Conservation (phyloP, 371 early-diverging fungal species). For the Parasitella parasitica region DNA sequence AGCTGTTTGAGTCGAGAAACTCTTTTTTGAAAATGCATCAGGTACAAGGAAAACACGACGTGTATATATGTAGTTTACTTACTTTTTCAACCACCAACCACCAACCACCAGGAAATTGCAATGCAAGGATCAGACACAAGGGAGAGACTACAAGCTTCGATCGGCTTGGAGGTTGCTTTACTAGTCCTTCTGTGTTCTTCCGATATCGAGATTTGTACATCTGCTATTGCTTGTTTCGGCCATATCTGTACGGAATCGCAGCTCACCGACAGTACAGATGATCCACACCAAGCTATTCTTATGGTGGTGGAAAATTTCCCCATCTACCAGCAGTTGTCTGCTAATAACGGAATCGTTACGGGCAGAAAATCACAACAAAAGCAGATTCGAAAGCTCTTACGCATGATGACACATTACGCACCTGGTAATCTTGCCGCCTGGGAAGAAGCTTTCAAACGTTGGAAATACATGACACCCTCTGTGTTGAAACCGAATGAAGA, state of each 20-base stretch:
- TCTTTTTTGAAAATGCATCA: slow-evolving; percentile 57
- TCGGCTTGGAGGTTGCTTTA: slow-evolving; percentile 77
- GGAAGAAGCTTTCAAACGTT: slow-evolving; percentile 84
- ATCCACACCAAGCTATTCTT: slow-evolving; percentile 53
- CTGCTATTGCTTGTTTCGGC: slow-evolving; percentile 64
- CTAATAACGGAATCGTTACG: slow-evolving; percentile 59
- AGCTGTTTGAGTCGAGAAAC: slow-evolving; percentile 62
- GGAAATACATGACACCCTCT: slow-evolving; percentile 66
- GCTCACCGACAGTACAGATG: slow-evolving; percentile 58
- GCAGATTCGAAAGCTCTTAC: slow-evolving; percentile 68
- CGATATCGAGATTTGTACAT: slow-evolving; percentile 70
- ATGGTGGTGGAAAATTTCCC: slow-evolving; percentile 71
- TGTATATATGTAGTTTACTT: neutral
- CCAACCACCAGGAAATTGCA: slow-evolving; percentile 38
- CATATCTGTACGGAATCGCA: slow-evolving; percentile 63
- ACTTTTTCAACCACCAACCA: too few relatives aligned
- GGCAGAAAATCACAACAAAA: slow-evolving; percentile 81
- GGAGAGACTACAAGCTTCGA: slow-evolving; percentile 68
- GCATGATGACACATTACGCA: slow-evolving; percentile 68
- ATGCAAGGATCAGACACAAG: slow-evolving; percentile 55
- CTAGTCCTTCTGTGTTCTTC: slow-evolving; percentile 76
- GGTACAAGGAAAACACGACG: too few relatives aligned
- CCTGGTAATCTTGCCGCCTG: slow-evolving; percentile 82
- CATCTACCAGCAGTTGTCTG: slow-evolving; percentile 72
- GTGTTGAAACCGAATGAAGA: slow-evolving; percentile 55